Evolutionary conservation across 768 basidiomycete genomes (phyloP).

Genomic region (Rhodotorula sphaerocarpa): DNA sequence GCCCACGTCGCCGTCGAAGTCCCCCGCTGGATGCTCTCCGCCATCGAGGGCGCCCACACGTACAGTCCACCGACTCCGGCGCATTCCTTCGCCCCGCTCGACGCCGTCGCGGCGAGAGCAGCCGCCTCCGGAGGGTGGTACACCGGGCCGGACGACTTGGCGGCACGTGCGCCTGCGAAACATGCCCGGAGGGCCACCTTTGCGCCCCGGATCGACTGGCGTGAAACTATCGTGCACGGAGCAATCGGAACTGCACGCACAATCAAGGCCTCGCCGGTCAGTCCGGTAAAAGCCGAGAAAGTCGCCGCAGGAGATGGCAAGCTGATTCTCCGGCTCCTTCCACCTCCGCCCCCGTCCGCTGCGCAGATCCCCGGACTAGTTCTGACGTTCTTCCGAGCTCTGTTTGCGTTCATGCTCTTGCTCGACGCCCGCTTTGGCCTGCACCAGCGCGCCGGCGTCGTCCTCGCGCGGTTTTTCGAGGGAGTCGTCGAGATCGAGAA

Average conservation of each 20-base stretch:
- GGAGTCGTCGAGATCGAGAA: conserved; percentile 22
- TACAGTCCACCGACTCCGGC: no score
- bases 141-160: no score
- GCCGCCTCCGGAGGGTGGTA: no score
- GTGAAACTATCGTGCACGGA: background rate
- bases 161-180: background rate
- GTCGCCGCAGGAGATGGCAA: no score
- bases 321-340: background rate
- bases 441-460: background rate
- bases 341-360: no score
- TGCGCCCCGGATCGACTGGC: background rate
- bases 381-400: background rate
- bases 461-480: background rate
- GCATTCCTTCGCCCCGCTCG: no score
- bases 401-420: conserved; percentile 13
- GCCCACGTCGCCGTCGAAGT: conserved; percentile 10
- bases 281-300: no score
- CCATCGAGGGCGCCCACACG: conserved; percentile 5
- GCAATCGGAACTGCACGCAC: background rate
- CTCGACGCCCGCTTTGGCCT: conserved; percentile 15
- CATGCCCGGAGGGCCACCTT: background rate
- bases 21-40: conserved; percentile 9
- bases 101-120: no score
- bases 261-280: conserved; percentile 15
- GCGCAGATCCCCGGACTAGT: conserved; percentile 9